Conservation (phyloP, 2,329 filamentous ascomycete genomes). For the Coccinonectria pachysandricola region DNA sequence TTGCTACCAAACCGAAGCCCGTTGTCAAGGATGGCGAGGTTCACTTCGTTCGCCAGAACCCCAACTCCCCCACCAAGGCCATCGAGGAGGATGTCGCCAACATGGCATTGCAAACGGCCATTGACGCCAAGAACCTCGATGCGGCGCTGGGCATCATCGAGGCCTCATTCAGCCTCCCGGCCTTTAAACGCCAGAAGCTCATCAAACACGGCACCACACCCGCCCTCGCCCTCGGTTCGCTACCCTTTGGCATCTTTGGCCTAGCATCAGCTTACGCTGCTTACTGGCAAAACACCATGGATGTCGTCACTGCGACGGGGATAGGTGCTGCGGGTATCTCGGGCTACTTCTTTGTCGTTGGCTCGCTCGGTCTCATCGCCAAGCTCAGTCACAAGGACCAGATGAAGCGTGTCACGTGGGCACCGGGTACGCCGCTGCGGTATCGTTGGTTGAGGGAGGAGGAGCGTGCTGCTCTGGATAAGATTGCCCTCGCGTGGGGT, state of each 20-base stretch:
- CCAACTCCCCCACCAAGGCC: constrained; percentile 59
- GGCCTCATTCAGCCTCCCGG: constrained; percentile 53
- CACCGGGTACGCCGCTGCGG: constrained; percentile 66
- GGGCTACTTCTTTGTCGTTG: constrained; percentile 73
- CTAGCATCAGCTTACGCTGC: constrained; percentile 45
- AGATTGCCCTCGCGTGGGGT: constrained; percentile 80
- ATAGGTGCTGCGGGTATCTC: constrained; percentile 72
- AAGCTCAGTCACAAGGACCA: constrained; percentile 86
- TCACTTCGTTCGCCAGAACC: constrained; percentile 51
- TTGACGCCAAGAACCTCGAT: constrained; percentile 66
- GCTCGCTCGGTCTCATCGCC: constrained; percentile 73
- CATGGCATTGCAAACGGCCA: constrained; percentile 66
- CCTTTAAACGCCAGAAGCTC: constrained; percentile 58
- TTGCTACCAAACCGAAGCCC: constrained; percentile 71
- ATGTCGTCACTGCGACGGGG: constrained; percentile 60
- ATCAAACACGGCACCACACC: constrained; percentile 55
- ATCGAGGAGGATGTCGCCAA: constrained; percentile 62
- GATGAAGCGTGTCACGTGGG: constrained; percentile 89
- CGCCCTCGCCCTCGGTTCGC: constrained; percentile 41
- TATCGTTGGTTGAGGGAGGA: constrained; percentile 84
- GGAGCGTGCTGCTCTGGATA: constrained; percentile 78
- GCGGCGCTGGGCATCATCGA: constrained; percentile 69
- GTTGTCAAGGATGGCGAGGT: constrained; percentile 48
- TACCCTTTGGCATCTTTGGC: constrained; percentile 60
- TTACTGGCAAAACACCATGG: constrained; percentile 57